Base-by-base conservation (phyloP, 352 stramenopile genomes). In the Pythium brachiatum region DNA sequence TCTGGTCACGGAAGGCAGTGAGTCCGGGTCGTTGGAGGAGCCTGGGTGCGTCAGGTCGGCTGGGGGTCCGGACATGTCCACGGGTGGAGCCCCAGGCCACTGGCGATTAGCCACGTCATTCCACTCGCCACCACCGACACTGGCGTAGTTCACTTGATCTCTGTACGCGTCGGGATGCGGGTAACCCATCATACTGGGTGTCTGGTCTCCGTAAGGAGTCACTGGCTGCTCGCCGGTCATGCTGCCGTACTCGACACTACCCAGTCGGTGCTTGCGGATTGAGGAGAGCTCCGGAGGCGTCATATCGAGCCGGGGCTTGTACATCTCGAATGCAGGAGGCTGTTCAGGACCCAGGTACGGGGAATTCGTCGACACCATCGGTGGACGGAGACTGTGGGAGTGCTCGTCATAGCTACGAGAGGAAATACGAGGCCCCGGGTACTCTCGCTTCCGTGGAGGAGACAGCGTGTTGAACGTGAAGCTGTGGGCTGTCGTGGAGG, bases 1-100 rank as follows among this genome's bases (percentile, higher is more conserved):
- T 38, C 84, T 81, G 51, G 70, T 82, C 62, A 90, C 86, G 48
- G 81, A 83, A 21, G 81, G 79, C 50, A 90, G 74, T 57, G 78
- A 86, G 31, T 88, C 78, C 18, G 57, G 66, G 31, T 73, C 66
- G 43, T 31, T 51, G 7, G 60, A 29, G 21, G 59, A 66, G 25
- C 36, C 38, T 25, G 64, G 13, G 26, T 70, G 57, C 38, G 39
- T 38, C 5, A 36, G 29, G 6, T 70, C 55, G 34, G 39, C 56
- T 55, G 27, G 43, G 39, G 18, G 31, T 16, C n/a, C 60, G 41
- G 38, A 20, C 8, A 65, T 31, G 27, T 62, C 54, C 7, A 62
- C 26, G 12, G 34, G 44, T 12, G 41, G 56, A n/a, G 47, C 21
- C 29, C 25, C 16, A 23, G 26, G 39, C 55, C 62, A 64, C 20